Evolutionary conservation across 129 eudicot species (phyloP).

Genomic region (Lactuca saligna): DNA sequence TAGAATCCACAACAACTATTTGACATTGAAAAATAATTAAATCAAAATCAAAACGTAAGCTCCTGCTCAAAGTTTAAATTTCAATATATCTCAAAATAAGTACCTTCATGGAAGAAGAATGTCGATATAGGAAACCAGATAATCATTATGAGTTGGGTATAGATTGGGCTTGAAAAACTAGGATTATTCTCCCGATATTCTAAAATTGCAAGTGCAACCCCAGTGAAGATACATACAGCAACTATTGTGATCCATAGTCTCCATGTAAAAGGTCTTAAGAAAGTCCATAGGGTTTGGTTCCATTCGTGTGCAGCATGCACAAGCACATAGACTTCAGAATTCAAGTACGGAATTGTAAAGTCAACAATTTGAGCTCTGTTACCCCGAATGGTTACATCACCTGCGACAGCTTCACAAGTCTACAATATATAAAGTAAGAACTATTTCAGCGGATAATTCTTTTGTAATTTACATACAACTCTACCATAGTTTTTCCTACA

Average conservation of each 20-base stretch:
- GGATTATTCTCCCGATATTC: slow-evolving; percentile 26
- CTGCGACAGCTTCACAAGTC: slow-evolving; percentile 20
- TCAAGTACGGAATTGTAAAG: slow-evolving; percentile 28
- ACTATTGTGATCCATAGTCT: slow-evolving; percentile 26
- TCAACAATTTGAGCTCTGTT: slow-evolving; percentile 13
- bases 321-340: slow-evolving; percentile 36
- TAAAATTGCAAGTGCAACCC: slow-evolving; percentile 20
- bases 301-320: slow-evolving; percentile 23
- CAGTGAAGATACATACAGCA: slow-evolving; percentile 7
- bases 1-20: too few species aligned
- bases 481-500: too few species aligned
- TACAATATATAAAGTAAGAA: background rate
- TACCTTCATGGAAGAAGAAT: slow-evolving; percentile 36
- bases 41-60: too few species aligned
- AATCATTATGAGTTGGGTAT: slow-evolving; percentile 24
- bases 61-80: too few species aligned
- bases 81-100: background rate
- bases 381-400: slow-evolving; percentile 22
- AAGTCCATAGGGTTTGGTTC: slow-evolving; percentile 28
- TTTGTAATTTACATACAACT: too few species aligned
- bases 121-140: slow-evolving; percentile 31
- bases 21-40: too few species aligned
- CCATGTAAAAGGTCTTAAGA: slow-evolving; percentile 25
- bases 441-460: background rate
- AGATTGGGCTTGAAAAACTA: slow-evolving; percentile 11